Evolutionary conservation across 257 asterid genomes (phyloP).

Genomic region (Ligustrum vulgare): DNA sequence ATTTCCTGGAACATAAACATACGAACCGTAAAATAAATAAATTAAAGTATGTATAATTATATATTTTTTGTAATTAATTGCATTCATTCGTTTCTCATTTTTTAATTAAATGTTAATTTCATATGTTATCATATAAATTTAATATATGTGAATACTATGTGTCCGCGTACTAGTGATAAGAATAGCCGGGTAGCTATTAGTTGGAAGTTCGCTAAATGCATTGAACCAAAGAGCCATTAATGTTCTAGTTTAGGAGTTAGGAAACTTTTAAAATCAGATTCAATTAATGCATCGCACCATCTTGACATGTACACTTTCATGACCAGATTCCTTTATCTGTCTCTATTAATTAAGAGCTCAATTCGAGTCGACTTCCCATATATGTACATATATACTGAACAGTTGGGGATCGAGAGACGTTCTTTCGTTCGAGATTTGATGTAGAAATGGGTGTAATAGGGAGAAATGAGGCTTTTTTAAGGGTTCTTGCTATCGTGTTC

Average conservation of each 20-base stretch:
- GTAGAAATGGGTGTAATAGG: conserved; percentile 26
- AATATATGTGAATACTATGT: too few relatives aligned
- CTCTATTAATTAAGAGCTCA: not conserved
- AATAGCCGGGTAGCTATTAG: not conserved
- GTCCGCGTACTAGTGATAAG: too few relatives aligned
- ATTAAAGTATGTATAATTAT: too few relatives aligned
- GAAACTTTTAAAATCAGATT: not conserved
- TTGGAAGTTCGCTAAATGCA: not conserved
- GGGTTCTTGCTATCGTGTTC: conserved; percentile 36
- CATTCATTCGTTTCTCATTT: too few relatives aligned
- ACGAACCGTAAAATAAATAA: too few relatives aligned
- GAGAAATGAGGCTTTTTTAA: conserved; percentile 27
- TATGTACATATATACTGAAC: not conserved
- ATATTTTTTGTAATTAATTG: too few relatives aligned
- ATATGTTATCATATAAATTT: too few relatives aligned
- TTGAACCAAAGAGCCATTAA: not conserved
- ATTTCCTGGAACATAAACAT: too few relatives aligned
- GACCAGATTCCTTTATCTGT: conserved; percentile 16
- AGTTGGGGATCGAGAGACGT: not conserved
- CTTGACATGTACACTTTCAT: conserved; percentile 24
- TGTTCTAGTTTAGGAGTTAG: not conserved
- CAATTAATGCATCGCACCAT: conserved; percentile 22
- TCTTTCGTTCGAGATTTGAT: not conserved
- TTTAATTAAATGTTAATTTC: too few relatives aligned
- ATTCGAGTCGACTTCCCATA: not conserved